Evolutionary conservation across 202 grass and related monocot species (phyloP).

Genomic region (Digitaria exilis): DNA sequence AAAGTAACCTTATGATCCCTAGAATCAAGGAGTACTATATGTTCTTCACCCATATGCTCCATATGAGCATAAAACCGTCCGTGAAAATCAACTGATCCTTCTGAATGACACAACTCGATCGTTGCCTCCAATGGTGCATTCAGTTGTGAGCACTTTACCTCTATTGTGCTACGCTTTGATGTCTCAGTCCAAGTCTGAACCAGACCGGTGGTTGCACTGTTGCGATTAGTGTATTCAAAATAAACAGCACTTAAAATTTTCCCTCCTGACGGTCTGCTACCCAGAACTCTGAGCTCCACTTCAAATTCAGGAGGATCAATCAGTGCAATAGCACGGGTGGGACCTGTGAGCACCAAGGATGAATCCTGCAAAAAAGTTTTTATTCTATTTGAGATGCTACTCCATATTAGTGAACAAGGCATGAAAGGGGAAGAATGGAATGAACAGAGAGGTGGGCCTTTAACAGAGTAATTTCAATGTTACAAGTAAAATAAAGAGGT

Average conservation of each 20-base stretch:
- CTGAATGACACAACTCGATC: not conserved
- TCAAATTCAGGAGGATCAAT: not conserved
- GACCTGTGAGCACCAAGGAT: not conserved
- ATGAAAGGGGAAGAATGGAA: too few relatives aligned
- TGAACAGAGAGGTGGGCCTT: too few relatives aligned
- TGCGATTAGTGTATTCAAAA: not conserved
- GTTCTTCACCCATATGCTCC: too few relatives aligned
- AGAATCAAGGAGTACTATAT: not conserved
- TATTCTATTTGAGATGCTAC: too few relatives aligned
- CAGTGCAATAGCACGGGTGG: not conserved
- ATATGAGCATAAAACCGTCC: not conserved
- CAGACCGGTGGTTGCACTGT: not conserved
- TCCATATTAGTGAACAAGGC: too few relatives aligned
- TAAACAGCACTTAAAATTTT: not conserved
- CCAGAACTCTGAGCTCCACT: not conserved
- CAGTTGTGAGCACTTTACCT: not conserved
- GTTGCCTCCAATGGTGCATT: not conserved
- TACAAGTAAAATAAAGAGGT: too few relatives aligned
- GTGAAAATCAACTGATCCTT: not conserved
- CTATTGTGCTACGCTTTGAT: not conserved
- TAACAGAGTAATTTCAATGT: too few relatives aligned
- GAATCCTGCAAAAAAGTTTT: too few relatives aligned
- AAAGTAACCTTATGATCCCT: not conserved
- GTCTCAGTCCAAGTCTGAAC: not conserved
- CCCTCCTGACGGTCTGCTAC: too few relatives aligned